Percentiles rank a stretch among this genome's conserved stretches.
These are phyloP conservation scores for Geotrichum candidum DNA, from an alignment of 1,139 yeast species.

Conservation along the genomic window DNA sequence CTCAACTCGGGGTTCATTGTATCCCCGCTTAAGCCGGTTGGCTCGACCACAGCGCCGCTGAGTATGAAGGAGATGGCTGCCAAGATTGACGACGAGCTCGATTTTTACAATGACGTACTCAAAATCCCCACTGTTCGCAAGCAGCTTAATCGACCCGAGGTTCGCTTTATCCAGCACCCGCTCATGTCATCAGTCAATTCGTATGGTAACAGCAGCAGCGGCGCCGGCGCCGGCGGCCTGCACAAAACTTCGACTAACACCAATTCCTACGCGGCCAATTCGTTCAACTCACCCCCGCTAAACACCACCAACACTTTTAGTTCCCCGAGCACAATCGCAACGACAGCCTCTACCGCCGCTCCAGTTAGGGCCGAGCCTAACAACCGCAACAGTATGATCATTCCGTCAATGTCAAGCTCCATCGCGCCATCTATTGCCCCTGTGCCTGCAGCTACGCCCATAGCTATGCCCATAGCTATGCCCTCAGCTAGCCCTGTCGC, in stretches of 20 bases:
- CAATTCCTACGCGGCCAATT: not conserved
- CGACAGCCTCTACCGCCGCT: not conserved
- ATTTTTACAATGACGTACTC: constrained; percentile 64
- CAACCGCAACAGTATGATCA: not conserved
- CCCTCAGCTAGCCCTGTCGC: not conserved
- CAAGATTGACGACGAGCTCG: constrained; percentile 75
- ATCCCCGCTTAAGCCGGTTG: constrained; percentile 52
- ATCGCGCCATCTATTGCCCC: not conserved
- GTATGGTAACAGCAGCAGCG: not conserved
- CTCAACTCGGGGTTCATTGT: constrained; percentile 82
- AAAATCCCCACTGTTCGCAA: constrained; percentile 28
- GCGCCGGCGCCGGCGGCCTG: not conserved
- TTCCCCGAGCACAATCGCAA: not conserved
- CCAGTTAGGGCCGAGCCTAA: not conserved
- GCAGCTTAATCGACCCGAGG: constrained; percentile 35
- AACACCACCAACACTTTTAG: not conserved
- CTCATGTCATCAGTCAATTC: constrained; percentile 40
- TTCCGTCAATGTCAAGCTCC: not conserved
- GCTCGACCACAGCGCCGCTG: constrained; percentile 37
- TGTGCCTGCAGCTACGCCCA: not conserved
- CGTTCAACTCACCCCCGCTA: not conserved
- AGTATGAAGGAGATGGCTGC: constrained; percentile 75
- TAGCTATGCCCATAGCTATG: no score
- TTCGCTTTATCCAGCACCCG: constrained; percentile 72
- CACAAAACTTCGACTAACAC: not conserved